Evolutionary conservation across 148 eudicot genomes (phyloP), one percentile per base, ranked within the genome.

Genomic region (Camellia lanceoleosa): DNA sequence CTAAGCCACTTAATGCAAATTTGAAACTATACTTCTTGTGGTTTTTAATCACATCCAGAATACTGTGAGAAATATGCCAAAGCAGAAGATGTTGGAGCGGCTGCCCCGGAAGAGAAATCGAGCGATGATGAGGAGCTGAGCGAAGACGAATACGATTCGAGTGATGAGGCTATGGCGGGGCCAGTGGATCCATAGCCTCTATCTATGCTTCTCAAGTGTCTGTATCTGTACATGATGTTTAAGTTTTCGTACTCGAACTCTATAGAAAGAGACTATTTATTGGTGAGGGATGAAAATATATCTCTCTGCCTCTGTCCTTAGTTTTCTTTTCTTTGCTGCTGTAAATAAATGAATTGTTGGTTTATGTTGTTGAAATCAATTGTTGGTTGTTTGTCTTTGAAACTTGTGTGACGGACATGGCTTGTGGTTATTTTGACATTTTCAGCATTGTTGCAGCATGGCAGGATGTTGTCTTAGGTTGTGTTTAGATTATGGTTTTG

Each of bases 51-150:
- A 60, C 8, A 60, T 81, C 52, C 88, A 95, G 98, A 95, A 78
- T 93, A 82, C 81, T 91, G 94, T 72, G 88, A 91, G 84, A 89
- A 84, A 80, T 87, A 89, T 44, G 94, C 94, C 10, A 91, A 86
- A 83, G 87, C 92, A 51, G 94, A 87, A 75, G 90, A 91, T 60
- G 85, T 83, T 23, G 94, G 94, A 65, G 90, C 88, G 69, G 90
- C 88, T 73, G 79, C 52, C 5, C 83, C 90, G 0, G 88, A 89
- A 71, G 88, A 87, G 72, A 81, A 81, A 72, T 88, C 94, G 10
- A 90, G 92, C 65, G 98, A 94, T 58, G 98, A 93, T 60, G 97
- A 92, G 70, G 98, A 93, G 79, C 78, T 87, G 79, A 92, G 97
- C 73, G 97, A 89, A 79, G 92, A 78, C 19, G 94, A 88, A 70